A percentile compares a stretch with the other conserved stretches of the same genome.
phyloP scores from a whole-genome alignment of 768 basidiomycete genomes.

The Serendipita sp. region DNA sequence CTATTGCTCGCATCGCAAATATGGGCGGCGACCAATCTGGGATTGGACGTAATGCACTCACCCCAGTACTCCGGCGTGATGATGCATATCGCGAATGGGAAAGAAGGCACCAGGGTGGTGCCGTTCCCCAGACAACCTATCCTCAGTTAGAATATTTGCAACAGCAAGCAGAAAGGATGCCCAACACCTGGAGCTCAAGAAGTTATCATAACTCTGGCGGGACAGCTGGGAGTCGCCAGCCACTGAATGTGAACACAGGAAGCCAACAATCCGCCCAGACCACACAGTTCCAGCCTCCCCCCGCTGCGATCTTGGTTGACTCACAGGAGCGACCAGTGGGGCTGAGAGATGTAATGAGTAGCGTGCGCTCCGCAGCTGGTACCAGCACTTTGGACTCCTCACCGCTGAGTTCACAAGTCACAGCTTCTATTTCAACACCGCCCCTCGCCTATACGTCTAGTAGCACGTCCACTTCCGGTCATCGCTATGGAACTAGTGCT shows the following conservation, averaged over 20 bases:
- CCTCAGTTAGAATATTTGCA: conserved; percentile 84
- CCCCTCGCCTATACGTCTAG: conserved; percentile 52
- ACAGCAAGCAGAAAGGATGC: conserved; percentile 53
- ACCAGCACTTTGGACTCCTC: conserved; percentile 8
- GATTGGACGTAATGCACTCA: conserved; percentile 62
- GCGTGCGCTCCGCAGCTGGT: conserved; percentile 49
- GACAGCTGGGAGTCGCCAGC: background rate
- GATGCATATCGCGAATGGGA: conserved; percentile 97
- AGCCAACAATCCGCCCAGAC: conserved; percentile 34
- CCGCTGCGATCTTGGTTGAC: conserved; percentile 43
- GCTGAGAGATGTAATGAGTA: conserved; percentile 53
- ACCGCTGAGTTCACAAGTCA: conserved; percentile 9
- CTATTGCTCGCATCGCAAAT: conserved; percentile 73
- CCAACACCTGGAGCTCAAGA: conserved; percentile 24
- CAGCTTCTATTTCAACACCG: conserved; percentile 29
- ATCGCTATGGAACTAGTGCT: conserved; percentile 31
- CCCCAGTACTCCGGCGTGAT: conserved; percentile 86
- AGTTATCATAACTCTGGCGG: background rate
- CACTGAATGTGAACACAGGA: background rate
- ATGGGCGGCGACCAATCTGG: conserved; percentile 65
- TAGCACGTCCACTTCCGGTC: conserved; percentile 28
- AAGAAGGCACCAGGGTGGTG: conserved; percentile 54
- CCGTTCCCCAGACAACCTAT: conserved; percentile 49
- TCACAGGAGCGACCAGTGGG: conserved; percentile 43
- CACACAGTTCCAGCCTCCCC: conserved; percentile 44